phyloP scores from a whole-genome alignment of 164 flowering plant genomes.

The Magnolia changhungtana region DNA sequence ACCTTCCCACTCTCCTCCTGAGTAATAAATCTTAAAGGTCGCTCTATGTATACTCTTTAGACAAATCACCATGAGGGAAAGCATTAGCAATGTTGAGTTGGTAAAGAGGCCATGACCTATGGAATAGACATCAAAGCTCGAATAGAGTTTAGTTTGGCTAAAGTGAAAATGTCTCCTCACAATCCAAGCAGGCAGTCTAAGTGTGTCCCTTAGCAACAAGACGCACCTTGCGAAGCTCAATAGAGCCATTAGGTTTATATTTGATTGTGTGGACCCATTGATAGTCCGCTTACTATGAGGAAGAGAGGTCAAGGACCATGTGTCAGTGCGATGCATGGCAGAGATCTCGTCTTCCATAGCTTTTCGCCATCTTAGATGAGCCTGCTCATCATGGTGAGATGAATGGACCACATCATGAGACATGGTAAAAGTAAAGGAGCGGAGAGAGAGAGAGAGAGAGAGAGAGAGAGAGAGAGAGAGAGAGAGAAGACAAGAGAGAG shows the following conservation, averaged over 20 bases:
- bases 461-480: no score
- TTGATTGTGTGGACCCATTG: background rate
- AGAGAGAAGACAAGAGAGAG: no score
- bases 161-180: background rate
- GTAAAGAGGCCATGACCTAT: background rate
- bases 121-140: background rate
- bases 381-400: no score
- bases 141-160: background rate
- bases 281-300: background rate
- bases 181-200: background rate
- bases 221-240: background rate
- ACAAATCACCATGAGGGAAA: background rate
- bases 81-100: background rate
- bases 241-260: background rate
- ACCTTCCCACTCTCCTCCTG: background rate
- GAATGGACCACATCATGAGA: no score
- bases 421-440: no score
- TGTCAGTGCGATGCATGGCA: background rate
- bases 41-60: background rate
- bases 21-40: background rate
- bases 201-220: background rate
- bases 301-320: background rate
- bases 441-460: no score
- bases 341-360: no score
- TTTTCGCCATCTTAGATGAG: no score